Conservation (phyloP, 2,329 filamentous ascomycete species). For the Botrytis elliptica region DNA sequence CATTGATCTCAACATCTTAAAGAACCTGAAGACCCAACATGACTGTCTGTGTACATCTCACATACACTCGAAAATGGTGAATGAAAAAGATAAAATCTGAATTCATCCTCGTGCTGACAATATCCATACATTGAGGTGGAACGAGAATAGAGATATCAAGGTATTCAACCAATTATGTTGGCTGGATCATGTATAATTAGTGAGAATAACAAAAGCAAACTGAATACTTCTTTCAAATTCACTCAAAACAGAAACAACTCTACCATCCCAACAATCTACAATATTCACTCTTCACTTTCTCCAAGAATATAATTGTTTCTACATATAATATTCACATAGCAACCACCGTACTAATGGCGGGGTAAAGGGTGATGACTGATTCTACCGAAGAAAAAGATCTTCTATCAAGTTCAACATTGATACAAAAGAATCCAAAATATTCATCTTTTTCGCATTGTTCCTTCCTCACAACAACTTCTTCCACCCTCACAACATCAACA, state of each 20-base stretch:
- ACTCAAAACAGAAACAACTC: neutral
- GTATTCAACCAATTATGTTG: neutral
- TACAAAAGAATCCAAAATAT: neutral
- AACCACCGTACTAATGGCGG: neutral
- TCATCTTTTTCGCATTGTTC: neutral
- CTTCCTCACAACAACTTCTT: neutral
- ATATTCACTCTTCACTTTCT: neutral
- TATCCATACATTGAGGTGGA: neutral
- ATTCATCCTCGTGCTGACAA: neutral
- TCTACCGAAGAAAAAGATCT: neutral
- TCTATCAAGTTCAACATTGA: neutral
- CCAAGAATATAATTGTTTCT: neutral
- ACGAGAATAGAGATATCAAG: neutral
- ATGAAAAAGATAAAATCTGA: neutral
- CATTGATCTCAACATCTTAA: neutral
- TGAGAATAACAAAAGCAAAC: no score
- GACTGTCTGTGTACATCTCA: rapidly evolving
- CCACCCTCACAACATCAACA: neutral
- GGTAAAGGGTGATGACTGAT: neutral
- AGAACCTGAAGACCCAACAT: neutral
- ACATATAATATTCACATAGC: neutral
- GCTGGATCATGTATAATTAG: no score
- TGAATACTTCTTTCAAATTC: neutral
- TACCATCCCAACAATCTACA: neutral
- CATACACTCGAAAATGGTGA: no score